Percentiles rank a stretch among this genome's conserved stretches.
These are phyloP conservation scores for Ogataea thermomethanolica DNA, from an alignment of 805 yeast species.

Conservation along the genomic window DNA sequence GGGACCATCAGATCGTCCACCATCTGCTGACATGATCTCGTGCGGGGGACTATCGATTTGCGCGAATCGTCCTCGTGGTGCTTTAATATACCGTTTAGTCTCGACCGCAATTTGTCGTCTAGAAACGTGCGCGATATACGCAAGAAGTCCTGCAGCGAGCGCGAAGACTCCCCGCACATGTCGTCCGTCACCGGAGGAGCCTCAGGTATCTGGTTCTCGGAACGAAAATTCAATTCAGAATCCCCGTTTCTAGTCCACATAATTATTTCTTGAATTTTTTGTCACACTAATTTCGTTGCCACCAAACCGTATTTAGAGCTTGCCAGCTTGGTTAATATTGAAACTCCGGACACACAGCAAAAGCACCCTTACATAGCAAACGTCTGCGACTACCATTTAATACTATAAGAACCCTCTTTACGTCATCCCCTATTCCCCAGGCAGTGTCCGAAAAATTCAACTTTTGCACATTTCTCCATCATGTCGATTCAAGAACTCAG, in stretches of 20 bases:
- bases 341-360: too few relatives aligned
- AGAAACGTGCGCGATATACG: constrained; percentile 34
- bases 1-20: constrained; percentile 38
- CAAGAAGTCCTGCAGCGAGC: constrained; percentile 36
- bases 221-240: constrained; percentile 18
- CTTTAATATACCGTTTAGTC: constrained; percentile 38
- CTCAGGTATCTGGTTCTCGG: constrained; percentile 23
- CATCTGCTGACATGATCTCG: constrained; percentile 35
- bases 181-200: constrained; percentile 28
- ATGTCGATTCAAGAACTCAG: constrained; percentile 22
- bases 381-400: not conserved
- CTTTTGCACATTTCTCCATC: not conserved
- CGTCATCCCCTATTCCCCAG: not conserved
- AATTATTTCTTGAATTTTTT: not conserved
- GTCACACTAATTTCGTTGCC: not conserved
- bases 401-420: not conserved
- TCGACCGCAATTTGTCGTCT: constrained; percentile 46
- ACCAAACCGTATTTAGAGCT: not conserved
- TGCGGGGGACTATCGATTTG: constrained; percentile 22
- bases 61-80: constrained; percentile 24
- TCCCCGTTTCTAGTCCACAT: constrained; percentile 5
- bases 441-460: not conserved
- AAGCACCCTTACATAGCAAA: too few relatives aligned
- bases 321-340: too few relatives aligned
- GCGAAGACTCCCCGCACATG: constrained; percentile 33